phyloP scores from a whole-genome alignment of 176 grass and related monocot species.

The Zoysia pacifica region DNA sequence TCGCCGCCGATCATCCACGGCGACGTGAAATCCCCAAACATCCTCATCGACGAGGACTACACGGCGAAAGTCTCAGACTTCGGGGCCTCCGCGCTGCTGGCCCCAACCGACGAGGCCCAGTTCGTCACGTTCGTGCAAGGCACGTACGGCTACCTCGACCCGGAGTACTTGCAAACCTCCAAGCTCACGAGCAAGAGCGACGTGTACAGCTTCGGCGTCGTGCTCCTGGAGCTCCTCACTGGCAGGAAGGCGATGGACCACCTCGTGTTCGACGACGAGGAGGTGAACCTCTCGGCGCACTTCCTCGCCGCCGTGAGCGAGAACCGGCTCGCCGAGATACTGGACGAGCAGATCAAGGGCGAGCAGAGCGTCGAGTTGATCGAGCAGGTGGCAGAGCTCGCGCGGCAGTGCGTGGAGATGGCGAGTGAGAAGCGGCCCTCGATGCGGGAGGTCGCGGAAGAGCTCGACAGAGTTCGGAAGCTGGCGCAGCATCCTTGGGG shows the following conservation, averaged over 20 bases:
- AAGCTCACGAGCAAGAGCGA: slow-evolving; percentile 71
- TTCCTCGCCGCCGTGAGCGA: slow-evolving; percentile 42
- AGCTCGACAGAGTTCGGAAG: slow-evolving; percentile 45
- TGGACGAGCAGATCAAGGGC: slow-evolving; percentile 46
- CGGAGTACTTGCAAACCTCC: slow-evolving; percentile 55
- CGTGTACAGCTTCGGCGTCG: slow-evolving; percentile 88
- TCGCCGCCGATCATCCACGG: slow-evolving; percentile 66
- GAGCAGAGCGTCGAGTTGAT: slow-evolving; percentile 47
- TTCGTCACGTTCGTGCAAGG: slow-evolving; percentile 69
- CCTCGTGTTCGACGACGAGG: too few relatives aligned
- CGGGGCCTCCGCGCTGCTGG: slow-evolving; percentile 51
- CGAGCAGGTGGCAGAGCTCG: slow-evolving; percentile 53
- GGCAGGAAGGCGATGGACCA: slow-evolving; percentile 20
- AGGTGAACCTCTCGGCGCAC: slow-evolving; percentile 41
- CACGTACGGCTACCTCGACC: slow-evolving; percentile 66
- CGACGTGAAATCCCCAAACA: slow-evolving; percentile 68
- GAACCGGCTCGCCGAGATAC: slow-evolving; percentile 48
- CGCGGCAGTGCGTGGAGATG: slow-evolving; percentile 59
- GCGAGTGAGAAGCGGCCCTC: slow-evolving; percentile 46
- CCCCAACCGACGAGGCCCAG: slow-evolving; percentile 49
- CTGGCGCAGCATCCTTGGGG: slow-evolving; percentile 41
- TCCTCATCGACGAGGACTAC: slow-evolving; percentile 55
- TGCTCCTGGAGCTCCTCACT: slow-evolving; percentile 83
- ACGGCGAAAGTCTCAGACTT: slow-evolving; percentile 61
- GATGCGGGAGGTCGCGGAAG: slow-evolving; percentile 60